These are phyloP conservation scores for Penicillium cinerascens DNA, from an alignment of 495 filamentous ascomycete species.

Conservation along the genomic window DNA sequence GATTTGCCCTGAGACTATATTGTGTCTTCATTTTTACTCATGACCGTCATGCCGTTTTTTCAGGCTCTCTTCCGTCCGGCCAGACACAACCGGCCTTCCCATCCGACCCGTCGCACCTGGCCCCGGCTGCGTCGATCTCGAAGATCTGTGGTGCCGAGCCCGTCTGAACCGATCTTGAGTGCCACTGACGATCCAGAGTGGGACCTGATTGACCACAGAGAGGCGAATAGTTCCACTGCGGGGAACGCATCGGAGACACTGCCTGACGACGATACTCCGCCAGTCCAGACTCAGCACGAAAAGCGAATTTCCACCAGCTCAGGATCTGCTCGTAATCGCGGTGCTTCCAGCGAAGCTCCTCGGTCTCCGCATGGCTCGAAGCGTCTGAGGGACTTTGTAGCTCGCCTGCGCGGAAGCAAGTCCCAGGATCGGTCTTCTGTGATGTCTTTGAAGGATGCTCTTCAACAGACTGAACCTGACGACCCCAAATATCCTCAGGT, in stretches of 20 bases:
- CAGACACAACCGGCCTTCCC: slow-evolving; percentile 3
- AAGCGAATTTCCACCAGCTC: neutral
- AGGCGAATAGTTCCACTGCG: neutral
- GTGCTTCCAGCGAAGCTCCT: neutral
- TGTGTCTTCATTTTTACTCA: neutral
- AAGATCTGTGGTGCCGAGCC: neutral
- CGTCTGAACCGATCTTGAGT: neutral
- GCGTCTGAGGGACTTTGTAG: slow-evolving; percentile 11
- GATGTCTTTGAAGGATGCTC: neutral
- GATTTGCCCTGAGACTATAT: neutral
- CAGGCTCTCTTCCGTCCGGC: slow-evolving; percentile 11
- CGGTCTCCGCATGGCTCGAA: slow-evolving; percentile 9
- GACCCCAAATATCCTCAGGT: neutral
- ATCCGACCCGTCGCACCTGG: slow-evolving; percentile 9
- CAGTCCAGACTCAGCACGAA: neutral
- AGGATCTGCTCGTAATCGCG: neutral
- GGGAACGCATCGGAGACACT: neutral
- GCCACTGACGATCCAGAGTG: neutral
- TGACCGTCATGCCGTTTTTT: slow-evolving; percentile 14
- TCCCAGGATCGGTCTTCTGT: slow-evolving; percentile 7
- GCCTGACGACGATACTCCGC: neutral
- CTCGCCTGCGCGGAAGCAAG: slow-evolving; percentile 8
- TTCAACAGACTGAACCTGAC: neutral
- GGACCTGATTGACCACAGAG: neutral
- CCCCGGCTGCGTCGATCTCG: slow-evolving; percentile 4